Conservation (phyloP, 192 early-diverging fungal genomes). For the Coemansia sp. region DNA sequence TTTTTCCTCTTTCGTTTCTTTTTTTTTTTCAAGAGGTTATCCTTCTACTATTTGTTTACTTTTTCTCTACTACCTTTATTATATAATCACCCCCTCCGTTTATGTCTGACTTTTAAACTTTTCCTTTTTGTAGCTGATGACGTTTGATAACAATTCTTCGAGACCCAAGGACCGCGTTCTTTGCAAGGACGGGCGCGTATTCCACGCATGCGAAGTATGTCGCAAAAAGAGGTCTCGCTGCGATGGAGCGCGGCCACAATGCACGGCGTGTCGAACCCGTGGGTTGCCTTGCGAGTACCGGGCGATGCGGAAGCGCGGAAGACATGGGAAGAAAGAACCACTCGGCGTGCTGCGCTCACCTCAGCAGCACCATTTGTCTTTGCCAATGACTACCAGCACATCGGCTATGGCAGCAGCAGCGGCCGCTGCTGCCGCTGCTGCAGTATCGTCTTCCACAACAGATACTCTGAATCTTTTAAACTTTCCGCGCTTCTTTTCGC, state of each 20-base stretch:
- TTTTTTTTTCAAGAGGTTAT: constrained; percentile 4
- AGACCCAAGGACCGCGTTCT: constrained; percentile 27
- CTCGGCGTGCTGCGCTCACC: not conserved
- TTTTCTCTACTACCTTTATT: not conserved
- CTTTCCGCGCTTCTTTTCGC: constrained; percentile 38
- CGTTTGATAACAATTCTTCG: not conserved
- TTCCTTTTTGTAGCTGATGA: not conserved
- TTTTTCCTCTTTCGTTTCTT: not conserved
- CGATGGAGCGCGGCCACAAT: constrained; percentile 38
- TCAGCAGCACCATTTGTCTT: not conserved
- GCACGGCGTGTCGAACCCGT: constrained; percentile 41
- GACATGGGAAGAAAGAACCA: constrained; percentile 31
- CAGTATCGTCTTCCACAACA: constrained; percentile 5
- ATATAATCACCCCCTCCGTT: not conserved
- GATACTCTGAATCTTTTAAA: constrained; percentile 21
- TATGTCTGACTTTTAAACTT: not conserved
- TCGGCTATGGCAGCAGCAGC: constrained; percentile 12
- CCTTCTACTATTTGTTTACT: constrained; percentile 7
- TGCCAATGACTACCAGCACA: not conserved
- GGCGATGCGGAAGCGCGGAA: constrained; percentile 53
- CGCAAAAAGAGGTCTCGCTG: constrained; percentile 47
- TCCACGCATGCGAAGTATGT: constrained; percentile 53
- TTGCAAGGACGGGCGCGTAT: constrained; percentile 53
- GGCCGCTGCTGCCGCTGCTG: constrained; percentile 8
- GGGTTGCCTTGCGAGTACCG: constrained; percentile 50